phyloP scores from a whole-genome alignment of 148 eudicot genomes.

The Vaccinium corymbosum region DNA sequence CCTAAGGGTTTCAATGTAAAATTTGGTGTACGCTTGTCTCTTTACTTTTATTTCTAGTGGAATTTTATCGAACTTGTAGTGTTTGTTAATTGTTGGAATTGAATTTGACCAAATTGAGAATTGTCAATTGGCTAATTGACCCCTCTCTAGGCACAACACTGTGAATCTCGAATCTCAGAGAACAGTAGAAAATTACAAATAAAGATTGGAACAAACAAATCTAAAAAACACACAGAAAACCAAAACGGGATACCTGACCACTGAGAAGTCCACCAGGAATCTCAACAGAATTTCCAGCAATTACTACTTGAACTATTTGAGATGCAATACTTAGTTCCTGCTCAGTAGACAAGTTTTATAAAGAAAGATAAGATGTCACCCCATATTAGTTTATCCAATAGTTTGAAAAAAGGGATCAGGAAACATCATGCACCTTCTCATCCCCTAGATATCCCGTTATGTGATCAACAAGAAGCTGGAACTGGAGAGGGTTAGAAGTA shows the following conservation, averaged over 20 bases:
- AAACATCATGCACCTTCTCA: constrained; percentile 52
- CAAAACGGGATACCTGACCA: constrained; percentile 59
- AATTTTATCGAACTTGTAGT: not conserved
- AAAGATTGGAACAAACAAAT: not conserved
- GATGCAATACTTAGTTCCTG: constrained; percentile 89
- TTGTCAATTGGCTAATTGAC: not conserved
- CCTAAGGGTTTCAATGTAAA: not conserved
- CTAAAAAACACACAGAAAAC: not conserved
- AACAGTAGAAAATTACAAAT: not conserved
- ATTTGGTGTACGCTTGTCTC: not conserved
- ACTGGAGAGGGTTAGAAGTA: constrained; percentile 72
- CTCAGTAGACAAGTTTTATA: constrained; percentile 19
- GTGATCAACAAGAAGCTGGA: constrained; percentile 92
- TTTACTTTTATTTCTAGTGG: not conserved
- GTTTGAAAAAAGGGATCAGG: constrained; percentile 7
- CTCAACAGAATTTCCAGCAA: constrained; percentile 91
- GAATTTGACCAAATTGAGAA: not conserved
- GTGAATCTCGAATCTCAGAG: not conserved
- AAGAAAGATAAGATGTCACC: constrained; percentile 9
- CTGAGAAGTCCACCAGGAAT: constrained; percentile 58
- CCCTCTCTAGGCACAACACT: not conserved
- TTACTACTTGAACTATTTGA: constrained; percentile 83
- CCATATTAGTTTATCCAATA: not conserved
- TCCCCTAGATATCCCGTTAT: constrained; percentile 95
- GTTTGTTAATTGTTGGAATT: not conserved